Evolutionary conservation across 2,329 filamentous ascomycete genomes (phyloP).

Genomic region (Trichoderma endophyticum): DNA sequence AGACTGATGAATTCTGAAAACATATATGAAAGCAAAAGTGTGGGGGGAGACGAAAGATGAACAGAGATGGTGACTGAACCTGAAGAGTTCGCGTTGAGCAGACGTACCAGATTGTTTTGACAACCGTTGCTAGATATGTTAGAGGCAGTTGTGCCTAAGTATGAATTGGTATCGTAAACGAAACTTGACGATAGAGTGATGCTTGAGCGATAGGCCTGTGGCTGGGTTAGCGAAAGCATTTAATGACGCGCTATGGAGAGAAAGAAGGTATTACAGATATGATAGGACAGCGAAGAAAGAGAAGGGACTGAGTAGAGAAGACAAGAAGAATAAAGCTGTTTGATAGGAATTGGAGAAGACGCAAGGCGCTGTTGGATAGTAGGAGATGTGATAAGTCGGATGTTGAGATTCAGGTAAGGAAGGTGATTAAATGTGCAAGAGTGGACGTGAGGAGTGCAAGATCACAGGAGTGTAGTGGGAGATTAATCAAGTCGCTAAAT

Average conservation of each 20-base stretch:
- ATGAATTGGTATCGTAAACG: background rate
- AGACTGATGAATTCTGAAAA: background rate
- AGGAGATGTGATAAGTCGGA: background rate
- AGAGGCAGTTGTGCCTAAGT: background rate
- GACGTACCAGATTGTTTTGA: background rate
- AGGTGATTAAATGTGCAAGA: background rate
- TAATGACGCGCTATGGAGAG: background rate
- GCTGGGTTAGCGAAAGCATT: background rate
- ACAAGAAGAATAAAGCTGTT: background rate
- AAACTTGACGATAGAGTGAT: background rate
- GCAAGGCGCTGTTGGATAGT: background rate
- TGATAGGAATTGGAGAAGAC: background rate
- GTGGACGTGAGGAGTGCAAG: background rate
- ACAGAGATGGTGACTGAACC: background rate
- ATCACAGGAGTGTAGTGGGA: background rate
- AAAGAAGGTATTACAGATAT: background rate
- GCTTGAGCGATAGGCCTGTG: background rate
- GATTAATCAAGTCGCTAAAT: background rate
- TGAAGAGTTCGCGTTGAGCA: background rate
- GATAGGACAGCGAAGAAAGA: background rate
- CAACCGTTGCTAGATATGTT: background rate
- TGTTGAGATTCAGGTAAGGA: background rate
- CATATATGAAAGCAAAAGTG: background rate
- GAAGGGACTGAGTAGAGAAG: background rate
- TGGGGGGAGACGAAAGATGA: background rate